Evolutionary conservation across 2,329 filamentous ascomycete species (phyloP).

Genomic region (Hypoxylon sp.): DNA sequence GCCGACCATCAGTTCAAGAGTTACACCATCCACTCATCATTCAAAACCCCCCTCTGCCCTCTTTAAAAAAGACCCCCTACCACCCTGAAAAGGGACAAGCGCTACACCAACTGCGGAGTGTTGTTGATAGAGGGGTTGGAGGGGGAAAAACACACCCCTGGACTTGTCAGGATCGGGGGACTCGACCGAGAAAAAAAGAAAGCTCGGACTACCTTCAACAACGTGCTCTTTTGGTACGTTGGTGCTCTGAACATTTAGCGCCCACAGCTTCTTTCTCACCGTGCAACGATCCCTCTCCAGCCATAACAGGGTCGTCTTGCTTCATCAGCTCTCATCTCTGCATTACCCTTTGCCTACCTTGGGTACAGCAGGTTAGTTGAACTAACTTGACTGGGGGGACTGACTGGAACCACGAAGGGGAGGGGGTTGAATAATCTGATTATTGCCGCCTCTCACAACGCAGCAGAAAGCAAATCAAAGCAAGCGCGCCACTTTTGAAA

Average conservation of each 20-base stretch:
- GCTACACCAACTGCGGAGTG: conserved; percentile 31
- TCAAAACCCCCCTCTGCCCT: conserved; percentile 9
- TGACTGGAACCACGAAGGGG: conserved; percentile 34
- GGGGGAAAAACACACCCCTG: conserved; percentile 1
- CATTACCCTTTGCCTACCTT: conserved; percentile 3
- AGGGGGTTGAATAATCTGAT: conserved; percentile 23
- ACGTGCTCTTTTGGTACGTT: conserved; percentile 12
- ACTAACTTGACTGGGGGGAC: conserved; percentile 23
- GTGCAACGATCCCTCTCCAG: conserved; percentile 34
- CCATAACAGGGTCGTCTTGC: conserved; percentile 15
- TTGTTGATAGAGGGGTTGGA: conserved; percentile 39
- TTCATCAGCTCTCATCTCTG: conserved; percentile 11
- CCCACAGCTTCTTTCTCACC: conserved; percentile 41
- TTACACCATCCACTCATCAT: conserved; percentile 15
- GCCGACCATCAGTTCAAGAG: conserved; percentile 23
- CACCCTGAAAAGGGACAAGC: conserved; percentile 32
- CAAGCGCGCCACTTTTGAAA: conserved; percentile 17
- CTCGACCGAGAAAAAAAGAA: conserved; percentile 36
- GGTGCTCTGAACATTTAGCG: conserved; percentile 40
- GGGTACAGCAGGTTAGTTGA: conserved; percentile 21
- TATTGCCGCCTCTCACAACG: conserved; percentile 28
- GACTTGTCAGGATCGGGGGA: conserved; percentile 33
- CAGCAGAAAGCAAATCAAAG: conserved; percentile 6
- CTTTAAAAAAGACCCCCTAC: conserved; percentile 1
- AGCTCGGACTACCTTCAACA: conserved; percentile 17